phyloP scores from a whole-genome alignment of 2,329 filamentous ascomycete genomes.

The Ceratocystis lukuohia region DNA sequence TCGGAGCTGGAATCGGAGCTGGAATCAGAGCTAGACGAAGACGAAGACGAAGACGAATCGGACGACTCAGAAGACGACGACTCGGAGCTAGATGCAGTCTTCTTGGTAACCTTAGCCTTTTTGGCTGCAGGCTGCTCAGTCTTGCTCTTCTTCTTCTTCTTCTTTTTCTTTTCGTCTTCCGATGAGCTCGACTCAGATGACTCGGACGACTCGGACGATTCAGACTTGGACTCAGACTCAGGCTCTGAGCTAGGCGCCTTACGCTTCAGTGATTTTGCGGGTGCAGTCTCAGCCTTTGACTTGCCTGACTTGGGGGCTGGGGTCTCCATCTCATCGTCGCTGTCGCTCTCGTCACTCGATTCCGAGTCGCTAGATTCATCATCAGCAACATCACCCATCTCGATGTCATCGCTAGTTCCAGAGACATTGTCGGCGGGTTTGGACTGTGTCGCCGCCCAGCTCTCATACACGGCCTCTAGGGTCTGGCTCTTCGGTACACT shows the following conservation, averaged over 20 bases:
- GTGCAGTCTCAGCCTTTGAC: conserved; percentile 20
- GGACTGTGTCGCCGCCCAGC: conserved; percentile 32
- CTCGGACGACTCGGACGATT: conserved; percentile 18
- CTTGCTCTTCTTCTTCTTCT: conserved; percentile 13
- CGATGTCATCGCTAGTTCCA: conserved; percentile 18
- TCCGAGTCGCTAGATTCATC: conserved; percentile 15
- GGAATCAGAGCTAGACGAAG: conserved; percentile 21
- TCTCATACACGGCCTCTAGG: conserved; percentile 38
- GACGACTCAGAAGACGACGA: conserved; percentile 19
- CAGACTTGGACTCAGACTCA: conserved; percentile 17
- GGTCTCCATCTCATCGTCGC: conserved; percentile 20
- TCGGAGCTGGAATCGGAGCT: conserved; percentile 21
- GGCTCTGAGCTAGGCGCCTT: conserved; percentile 27
- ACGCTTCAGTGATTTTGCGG: conserved; percentile 29
- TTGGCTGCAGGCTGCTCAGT: conserved; percentile 31
- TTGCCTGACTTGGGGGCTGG: conserved; percentile 23
- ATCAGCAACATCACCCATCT: conserved; percentile 21
- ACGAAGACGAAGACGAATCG: conserved; percentile 24
- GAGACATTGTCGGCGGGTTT: conserved; percentile 8
- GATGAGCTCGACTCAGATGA: conserved; percentile 22
- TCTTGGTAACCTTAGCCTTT: conserved; percentile 35
- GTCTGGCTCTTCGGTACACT: conserved; percentile 26
- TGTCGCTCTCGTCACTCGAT: conserved; percentile 20
- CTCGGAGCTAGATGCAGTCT: conserved; percentile 21
- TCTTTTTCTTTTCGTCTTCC: conserved; percentile 6